Evolutionary conservation across 345 rosid genomes (phyloP), one percentile per base, ranked within the genome.

Genomic region (Dipteronia sinensis): DNA sequence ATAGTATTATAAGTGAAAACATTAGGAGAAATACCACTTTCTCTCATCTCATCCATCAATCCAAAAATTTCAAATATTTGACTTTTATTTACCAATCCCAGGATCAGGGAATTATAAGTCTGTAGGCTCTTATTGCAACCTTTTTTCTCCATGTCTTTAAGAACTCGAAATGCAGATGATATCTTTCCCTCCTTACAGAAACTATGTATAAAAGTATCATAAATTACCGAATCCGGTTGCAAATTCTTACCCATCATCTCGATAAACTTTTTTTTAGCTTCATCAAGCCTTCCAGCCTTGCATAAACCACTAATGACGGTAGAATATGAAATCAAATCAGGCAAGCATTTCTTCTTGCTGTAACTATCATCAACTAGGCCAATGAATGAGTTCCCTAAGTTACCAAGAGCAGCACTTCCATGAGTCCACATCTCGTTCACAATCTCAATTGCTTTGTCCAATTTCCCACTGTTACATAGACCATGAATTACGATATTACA

Each of bases 61-160:
- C 99, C 99, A 78, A 92, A 87, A 70, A 94, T 87, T 84, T 96
- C 99, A 89, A 94, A 96, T 83, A 88, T 84, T 85, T 92, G 94
- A 64, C 87, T 86, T 85, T 91, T 87, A 73, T 83, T 92, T 72
- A 94, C 99, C 16, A 94, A 86, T 25, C 98, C 97, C 67, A 85
- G 82, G 78, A 94, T 92, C 82, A 96, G 81, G 19, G 98, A 92
- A 84, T 96, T 94, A 81, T 94, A 96, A 49, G 98, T 94, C 71
- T 88, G 95, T 19, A 94, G 69, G 83, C 86, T 92, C 88, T 88
- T 96, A 80, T 78, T 85, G 80, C 93, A 96, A 67, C 98, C 94
- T 72, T 80, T 91, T 84, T 90, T 90, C 88, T 92, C 99, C 99
- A 96, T 96, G 78, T 96, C 98, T 83, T 94, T 94, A 56, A 96